Percentiles rank a stretch among this genome's conserved stretches.
phyloP scores from a whole-genome alignment of 164 flowering plant genomes.

The Berberis vulgaris region DNA sequence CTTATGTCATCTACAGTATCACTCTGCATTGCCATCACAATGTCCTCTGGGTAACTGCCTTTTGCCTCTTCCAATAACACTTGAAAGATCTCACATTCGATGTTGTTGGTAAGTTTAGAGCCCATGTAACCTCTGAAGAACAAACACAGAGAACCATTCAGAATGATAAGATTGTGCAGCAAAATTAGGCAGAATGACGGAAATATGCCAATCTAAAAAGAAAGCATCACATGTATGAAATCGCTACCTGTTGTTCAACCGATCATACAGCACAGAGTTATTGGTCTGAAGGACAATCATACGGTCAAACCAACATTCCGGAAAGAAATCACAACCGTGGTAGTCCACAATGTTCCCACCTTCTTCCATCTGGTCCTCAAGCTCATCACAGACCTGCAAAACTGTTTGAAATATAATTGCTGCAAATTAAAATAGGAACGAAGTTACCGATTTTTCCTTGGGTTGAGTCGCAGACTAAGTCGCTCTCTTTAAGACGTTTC shows the following conservation, averaged over 20 bases:
- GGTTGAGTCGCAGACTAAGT: too few relatives aligned
- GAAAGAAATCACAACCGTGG: conserved; percentile 97
- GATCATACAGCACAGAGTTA: conserved; percentile 72
- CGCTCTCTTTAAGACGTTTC: too few relatives aligned
- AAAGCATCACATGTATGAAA: not conserved
- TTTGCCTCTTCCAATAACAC: conserved; percentile 81
- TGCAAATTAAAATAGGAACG: too few relatives aligned
- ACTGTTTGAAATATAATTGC: too few relatives aligned
- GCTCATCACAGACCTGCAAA: conserved; percentile 85
- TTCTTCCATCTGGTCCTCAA: conserved; percentile 86
- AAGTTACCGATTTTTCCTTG: too few relatives aligned
- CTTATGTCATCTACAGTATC: conserved; percentile 65
- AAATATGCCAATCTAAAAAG: not conserved
- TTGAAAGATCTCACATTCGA: conserved; percentile 93
- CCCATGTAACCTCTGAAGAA: conserved; percentile 69
- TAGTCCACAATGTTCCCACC: conserved; percentile 90
- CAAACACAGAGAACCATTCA: not conserved
- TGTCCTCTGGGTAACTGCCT: conserved; percentile 63
- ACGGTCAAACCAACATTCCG: conserved; percentile 91
- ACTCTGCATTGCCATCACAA: conserved; percentile 63
- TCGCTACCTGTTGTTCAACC: conserved; percentile 58
- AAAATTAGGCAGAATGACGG: not conserved
- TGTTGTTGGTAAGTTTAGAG: conserved; percentile 63
- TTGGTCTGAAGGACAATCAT: conserved; percentile 93
- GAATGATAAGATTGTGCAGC: not conserved